phyloP scores from a whole-genome alignment of 2,329 filamentous ascomycete species.

The Trichoderma afroharzianum region DNA sequence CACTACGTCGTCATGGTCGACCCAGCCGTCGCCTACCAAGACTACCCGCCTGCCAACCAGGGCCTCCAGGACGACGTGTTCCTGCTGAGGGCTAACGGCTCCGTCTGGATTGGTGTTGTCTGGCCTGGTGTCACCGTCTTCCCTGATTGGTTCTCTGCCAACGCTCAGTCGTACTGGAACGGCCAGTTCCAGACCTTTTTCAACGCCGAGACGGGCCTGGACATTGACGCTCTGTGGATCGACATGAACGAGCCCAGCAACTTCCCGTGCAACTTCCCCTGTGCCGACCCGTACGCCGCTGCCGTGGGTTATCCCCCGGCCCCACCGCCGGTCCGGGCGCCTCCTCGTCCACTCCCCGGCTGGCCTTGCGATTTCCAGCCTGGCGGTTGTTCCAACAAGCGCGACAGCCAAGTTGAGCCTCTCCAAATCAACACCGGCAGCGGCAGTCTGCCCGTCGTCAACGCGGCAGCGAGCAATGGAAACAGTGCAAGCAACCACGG shows the following conservation, averaged over 20 bases:
- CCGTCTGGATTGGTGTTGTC: conserved; percentile 61
- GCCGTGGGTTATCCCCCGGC: conserved; percentile 52
- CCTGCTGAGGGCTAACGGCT: conserved; percentile 52
- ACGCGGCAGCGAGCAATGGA: background rate
- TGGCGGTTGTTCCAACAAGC: conserved; percentile 21
- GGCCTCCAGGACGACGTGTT: conserved; percentile 47
- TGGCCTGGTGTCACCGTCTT: conserved; percentile 73
- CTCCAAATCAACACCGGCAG: background rate
- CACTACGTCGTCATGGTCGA: conserved; percentile 78
- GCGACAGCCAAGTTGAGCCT: background rate
- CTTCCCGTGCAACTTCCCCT: conserved; percentile 31
- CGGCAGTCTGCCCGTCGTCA: background rate
- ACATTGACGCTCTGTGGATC: conserved; percentile 77
- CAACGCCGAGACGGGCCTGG: conserved; percentile 57
- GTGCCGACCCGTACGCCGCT: conserved; percentile 26
- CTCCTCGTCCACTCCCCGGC: conserved; percentile 63
- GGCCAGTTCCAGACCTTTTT: conserved; percentile 65
- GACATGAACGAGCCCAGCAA: conserved; percentile 56
- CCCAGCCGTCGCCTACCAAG: conserved; percentile 55
- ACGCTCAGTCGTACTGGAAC: conserved; percentile 66
- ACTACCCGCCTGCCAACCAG: conserved; percentile 41
- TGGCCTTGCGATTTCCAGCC: conserved; percentile 49
- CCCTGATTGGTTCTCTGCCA: conserved; percentile 72
- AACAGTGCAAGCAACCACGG: conserved; percentile 45
- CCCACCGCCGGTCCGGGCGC: conserved; percentile 59